phyloP scores from a whole-genome alignment of 192 early-diverging fungal genomes.

The Coemansia sp. region DNA sequence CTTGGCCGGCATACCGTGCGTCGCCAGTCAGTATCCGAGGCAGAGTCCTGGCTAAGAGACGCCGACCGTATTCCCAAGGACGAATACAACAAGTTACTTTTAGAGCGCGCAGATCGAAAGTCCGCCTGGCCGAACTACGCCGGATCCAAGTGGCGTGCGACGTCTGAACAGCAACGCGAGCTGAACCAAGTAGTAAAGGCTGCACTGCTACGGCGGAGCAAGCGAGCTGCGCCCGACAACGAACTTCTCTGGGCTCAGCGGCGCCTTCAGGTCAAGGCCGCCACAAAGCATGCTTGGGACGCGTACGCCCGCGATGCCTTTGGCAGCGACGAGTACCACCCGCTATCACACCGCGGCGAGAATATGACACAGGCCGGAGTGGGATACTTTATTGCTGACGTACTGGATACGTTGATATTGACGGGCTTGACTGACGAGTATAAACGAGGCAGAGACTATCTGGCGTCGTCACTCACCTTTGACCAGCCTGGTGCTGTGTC shows the following conservation, averaged over 20 bases:
- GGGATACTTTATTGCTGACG: slow-evolving; percentile 88
- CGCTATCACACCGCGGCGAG: slow-evolving; percentile 65
- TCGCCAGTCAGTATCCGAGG: background rate
- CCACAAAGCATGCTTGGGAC: slow-evolving; percentile 79
- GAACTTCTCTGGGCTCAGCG: slow-evolving; percentile 53
- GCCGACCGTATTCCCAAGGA: slow-evolving; percentile 16
- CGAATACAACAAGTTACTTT: slow-evolving; percentile 17
- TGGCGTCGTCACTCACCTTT: slow-evolving; percentile 66
- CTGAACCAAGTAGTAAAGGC: slow-evolving; percentile 28
- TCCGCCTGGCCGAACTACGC: slow-evolving; percentile 13
- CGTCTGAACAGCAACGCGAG: slow-evolving; percentile 17
- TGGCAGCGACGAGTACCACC: slow-evolving; percentile 85
- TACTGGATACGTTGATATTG: slow-evolving; percentile 80
- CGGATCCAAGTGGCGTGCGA: slow-evolving; percentile 31
- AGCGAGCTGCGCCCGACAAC: background rate
- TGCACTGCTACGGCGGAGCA: slow-evolving; percentile 5
- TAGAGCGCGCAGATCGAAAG: slow-evolving; percentile 7
- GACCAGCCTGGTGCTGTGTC: slow-evolving; percentile 64
- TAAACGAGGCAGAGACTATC: slow-evolving; percentile 66
- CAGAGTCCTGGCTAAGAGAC: slow-evolving; percentile 18
- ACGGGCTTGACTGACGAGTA: slow-evolving; percentile 80
- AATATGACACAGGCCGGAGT: slow-evolving; percentile 66
- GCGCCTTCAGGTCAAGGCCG: slow-evolving; percentile 61
- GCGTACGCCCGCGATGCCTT: slow-evolving; percentile 80
- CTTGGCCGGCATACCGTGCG: background rate